Conservation (phyloP, 345 rosid species). For the Aquilaria malaccensis region DNA sequence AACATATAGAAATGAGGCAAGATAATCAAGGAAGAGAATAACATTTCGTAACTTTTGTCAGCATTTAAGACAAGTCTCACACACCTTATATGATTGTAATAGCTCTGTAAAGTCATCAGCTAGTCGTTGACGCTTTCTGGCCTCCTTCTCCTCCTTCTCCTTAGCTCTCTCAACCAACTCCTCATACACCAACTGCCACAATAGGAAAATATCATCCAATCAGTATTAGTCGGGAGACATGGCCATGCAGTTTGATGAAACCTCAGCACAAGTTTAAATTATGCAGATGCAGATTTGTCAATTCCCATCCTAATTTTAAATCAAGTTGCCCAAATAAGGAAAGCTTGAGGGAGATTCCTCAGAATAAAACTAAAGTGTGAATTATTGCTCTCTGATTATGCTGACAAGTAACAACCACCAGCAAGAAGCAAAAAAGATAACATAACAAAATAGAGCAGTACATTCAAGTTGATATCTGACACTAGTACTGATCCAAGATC, state of each 20-base stretch:
- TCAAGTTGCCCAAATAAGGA: neutral
- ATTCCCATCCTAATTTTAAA: neutral
- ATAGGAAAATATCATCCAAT: no score
- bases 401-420: no score
- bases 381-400: no score
- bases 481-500: constrained; percentile 41
- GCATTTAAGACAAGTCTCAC: constrained; percentile 2
- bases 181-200: constrained; percentile 64
- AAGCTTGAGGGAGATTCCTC: no score
- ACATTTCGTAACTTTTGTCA: neutral
- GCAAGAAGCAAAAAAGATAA: neutral
- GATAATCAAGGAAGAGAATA: constrained; percentile 1
- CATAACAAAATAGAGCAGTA: constrained; percentile 16
- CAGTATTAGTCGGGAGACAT: no score
- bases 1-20: constrained; percentile 2
- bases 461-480: constrained; percentile 80
- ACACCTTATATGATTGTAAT: constrained; percentile 67
- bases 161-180: constrained; percentile 77
- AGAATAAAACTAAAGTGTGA: no score
- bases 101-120: constrained; percentile 78
- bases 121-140: constrained; percentile 76
- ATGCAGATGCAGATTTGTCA: no score
- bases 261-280: no score
- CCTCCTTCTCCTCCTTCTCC: constrained; percentile 98
- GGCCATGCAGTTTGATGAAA: no score